Percentiles rank a stretch among this genome's conserved stretches.
These are phyloP conservation scores for Hsuehochloa calcarea DNA, from an alignment of 176 grass and related monocot genomes.

Conservation along the genomic window DNA sequence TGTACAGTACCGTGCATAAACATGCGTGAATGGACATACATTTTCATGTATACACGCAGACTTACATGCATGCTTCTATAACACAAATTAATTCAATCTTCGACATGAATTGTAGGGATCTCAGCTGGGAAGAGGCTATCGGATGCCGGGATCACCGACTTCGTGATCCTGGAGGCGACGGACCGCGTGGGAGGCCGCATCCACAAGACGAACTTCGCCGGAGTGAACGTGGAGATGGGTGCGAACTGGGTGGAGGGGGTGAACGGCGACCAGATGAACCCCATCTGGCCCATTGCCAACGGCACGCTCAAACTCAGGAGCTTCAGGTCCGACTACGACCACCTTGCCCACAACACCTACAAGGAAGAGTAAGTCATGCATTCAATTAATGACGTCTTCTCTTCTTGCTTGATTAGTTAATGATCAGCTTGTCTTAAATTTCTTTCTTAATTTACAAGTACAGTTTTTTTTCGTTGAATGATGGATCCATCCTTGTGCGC, in stretches of 20 bases:
- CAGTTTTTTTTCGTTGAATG: too few species aligned
- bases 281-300: conserved; percentile 57
- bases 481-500: background rate
- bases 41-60: background rate
- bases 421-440: background rate
- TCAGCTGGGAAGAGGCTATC: conserved; percentile 66
- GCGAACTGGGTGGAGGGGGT: conserved; percentile 77
- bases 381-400: too few species aligned
- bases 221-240: conserved; percentile 55
- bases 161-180: conserved; percentile 65
- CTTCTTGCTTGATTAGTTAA: too few species aligned
- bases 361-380: conserved; percentile 32
- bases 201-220: conserved; percentile 52
- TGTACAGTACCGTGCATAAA: too few species aligned
- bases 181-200: conserved; percentile 60
- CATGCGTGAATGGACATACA: background rate
- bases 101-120: conserved; percentile 17
- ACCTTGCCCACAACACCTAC: conserved; percentile 53
- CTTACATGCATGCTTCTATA: too few species aligned
- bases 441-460: background rate
- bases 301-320: conserved; percentile 34
- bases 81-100: too few species aligned
- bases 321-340: conserved; percentile 51
- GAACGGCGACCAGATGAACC: conserved; percentile 40
- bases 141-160: conserved; percentile 47